Evolutionary conservation across 1,139 yeast species (phyloP).

Genomic region (Kodamaea sp.): DNA sequence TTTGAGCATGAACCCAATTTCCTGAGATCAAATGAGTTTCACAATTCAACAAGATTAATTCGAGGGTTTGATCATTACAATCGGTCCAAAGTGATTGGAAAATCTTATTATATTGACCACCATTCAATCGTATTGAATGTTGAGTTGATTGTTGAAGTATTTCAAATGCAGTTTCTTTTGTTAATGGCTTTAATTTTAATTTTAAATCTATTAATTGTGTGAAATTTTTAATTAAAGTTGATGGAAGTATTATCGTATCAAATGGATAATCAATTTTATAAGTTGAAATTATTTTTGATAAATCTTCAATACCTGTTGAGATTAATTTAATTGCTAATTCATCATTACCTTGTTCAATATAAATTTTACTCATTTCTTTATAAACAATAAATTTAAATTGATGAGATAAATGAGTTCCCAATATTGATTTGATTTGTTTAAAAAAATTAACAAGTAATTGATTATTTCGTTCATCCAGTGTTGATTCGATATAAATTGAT

Average conservation of each 20-base stretch:
- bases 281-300: constrained; percentile 14
- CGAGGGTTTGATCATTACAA: constrained; percentile 12
- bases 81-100: constrained; percentile 15
- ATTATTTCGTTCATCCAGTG: constrained; percentile 16
- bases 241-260: constrained; percentile 18
- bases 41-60: constrained; percentile 20
- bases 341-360: constrained; percentile 21
- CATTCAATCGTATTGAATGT: constrained; percentile 15
- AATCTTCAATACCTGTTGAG: constrained; percentile 25
- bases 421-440: constrained; percentile 22
- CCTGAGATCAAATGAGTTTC: constrained; percentile 32
- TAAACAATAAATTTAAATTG: constrained; percentile 26
- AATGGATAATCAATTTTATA: constrained; percentile 20
- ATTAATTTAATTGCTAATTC: constrained; percentile 23
- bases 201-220: constrained; percentile 14
- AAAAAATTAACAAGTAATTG: constrained; percentile 29
- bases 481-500: constrained; percentile 21
- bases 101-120: constrained; percentile 19
- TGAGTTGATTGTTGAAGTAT: constrained; percentile 3
- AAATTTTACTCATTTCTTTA: constrained; percentile 28
- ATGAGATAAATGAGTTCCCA: constrained; percentile 22
- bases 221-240: constrained; percentile 18
- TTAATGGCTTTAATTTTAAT: constrained; percentile 2
- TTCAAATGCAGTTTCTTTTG: constrained; percentile 1
- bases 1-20: constrained; percentile 27